These are phyloP conservation scores for Annulohypoxylon moriforme DNA, from an alignment of 495 filamentous ascomycete species.

Conservation along the genomic window DNA sequence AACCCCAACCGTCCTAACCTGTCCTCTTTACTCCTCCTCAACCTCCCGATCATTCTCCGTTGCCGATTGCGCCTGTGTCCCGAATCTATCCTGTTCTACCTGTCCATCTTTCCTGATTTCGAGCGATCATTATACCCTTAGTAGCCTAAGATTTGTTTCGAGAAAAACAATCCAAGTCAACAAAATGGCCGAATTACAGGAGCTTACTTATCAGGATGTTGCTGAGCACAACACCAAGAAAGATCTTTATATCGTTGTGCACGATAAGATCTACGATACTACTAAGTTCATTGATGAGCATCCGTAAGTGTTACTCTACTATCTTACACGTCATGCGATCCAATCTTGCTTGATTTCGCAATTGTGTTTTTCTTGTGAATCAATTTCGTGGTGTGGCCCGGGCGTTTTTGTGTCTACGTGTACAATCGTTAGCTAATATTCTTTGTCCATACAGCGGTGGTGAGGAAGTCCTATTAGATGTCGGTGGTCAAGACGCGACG, in stretches of 20 bases:
- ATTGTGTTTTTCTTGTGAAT: slow-evolving; percentile 1
- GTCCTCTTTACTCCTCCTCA: slow-evolving; percentile 21
- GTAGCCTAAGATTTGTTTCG: slow-evolving; percentile 23
- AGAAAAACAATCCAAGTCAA: slow-evolving; percentile 48
- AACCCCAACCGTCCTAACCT: slow-evolving; percentile 12
- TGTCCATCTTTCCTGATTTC: slow-evolving; percentile 21
- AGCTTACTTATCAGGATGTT: slow-evolving; percentile 87
- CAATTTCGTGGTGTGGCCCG: slow-evolving; percentile 3
- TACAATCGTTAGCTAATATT: slow-evolving; percentile 29
- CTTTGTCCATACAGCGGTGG: slow-evolving; percentile 74
- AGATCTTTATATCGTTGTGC: slow-evolving; percentile 89
- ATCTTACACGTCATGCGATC: neutral
- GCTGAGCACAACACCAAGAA: slow-evolving; percentile 93
- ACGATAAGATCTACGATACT: slow-evolving; percentile 95
- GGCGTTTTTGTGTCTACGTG: neutral
- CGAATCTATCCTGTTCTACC: neutral
- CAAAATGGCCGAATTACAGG: slow-evolving; percentile 73
- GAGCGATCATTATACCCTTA: slow-evolving; percentile 21
- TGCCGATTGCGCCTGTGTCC: slow-evolving; percentile 4
- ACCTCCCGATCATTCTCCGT: slow-evolving; percentile 26
- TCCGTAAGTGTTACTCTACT: slow-evolving; percentile 76
- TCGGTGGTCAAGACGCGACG: slow-evolving; percentile 95
- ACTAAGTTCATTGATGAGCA: slow-evolving; percentile 96
- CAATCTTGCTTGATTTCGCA: neutral
- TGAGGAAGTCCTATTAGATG: slow-evolving; percentile 97